phyloP scores from a whole-genome alignment of 345 rosid genomes.

The Sonneratia alba region DNA sequence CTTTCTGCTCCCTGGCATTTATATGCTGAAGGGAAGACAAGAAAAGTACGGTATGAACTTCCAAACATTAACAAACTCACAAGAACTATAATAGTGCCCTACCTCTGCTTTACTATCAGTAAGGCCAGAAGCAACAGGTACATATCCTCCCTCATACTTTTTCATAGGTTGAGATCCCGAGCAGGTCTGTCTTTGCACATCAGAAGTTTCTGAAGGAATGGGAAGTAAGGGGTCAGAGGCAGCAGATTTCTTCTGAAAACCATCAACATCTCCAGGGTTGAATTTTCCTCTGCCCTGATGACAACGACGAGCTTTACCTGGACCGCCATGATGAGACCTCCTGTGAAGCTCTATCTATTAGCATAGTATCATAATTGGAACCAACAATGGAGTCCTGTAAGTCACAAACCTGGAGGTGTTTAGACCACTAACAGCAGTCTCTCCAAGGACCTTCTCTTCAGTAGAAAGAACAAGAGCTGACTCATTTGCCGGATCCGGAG shows the following conservation, averaged over 20 bases:
- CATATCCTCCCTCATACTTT: conserved; percentile 34
- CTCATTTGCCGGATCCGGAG: conserved; percentile 22
- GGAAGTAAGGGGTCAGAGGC: conserved; percentile 18
- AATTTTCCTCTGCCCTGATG: conserved; percentile 47
- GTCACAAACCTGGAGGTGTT: conserved; percentile 50
- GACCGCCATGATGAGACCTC: conserved; percentile 50
- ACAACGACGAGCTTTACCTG: conserved; percentile 39
- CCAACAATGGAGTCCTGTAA: conserved; percentile 12
- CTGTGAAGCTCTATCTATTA: conserved; percentile 38
- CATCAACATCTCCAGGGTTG: conserved; percentile 42
- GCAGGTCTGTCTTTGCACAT: conserved; percentile 26
- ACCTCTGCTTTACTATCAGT: conserved; percentile 47
- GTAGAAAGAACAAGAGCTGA: conserved; percentile 23
- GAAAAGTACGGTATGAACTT: conserved; percentile 10
- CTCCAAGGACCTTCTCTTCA: conserved; percentile 31
- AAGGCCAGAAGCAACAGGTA: conserved; percentile 27
- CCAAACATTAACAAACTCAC: conserved; percentile 2
- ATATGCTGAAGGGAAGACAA: conserved; percentile 44
- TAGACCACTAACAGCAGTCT: conserved; percentile 22
- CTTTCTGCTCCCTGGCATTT: conserved; percentile 65
- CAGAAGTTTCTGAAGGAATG: conserved; percentile 30
- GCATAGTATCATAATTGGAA: conserved; percentile 17
- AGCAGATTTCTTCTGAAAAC: conserved; percentile 39
- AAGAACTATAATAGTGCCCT: conserved; percentile 12
- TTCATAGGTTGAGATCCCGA: conserved; percentile 10